Base-by-base conservation (phyloP, 1,139 yeast genomes). In the Kodamaea derodonti region DNA sequence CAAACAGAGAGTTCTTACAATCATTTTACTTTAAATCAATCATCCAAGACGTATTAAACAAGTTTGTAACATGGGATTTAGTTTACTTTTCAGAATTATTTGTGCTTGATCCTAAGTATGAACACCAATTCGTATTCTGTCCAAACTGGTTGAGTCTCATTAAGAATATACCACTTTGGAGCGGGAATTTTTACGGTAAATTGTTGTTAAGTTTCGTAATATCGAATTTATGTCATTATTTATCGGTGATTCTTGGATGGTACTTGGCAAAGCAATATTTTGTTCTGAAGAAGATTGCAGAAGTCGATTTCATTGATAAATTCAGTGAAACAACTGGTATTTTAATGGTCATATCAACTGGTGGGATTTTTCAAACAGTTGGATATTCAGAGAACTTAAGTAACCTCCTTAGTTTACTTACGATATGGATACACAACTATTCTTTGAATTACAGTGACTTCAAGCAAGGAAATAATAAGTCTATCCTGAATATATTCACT, bases 71-170 rank as follows among this genome's bases (percentile, higher is more conserved):
- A 5, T 90, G 97, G 97, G 98, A 92, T 56, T 72, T 82, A 2
- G 95, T 88, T 0, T 87, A 82, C 56, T 88, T 84, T 51, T 58
- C 75, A 17, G 77, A 80, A 32, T 52, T 80, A 31, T 77, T 84
- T 25, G 54, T 60, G 14, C 59, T 74, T 18, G 78, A 72, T 0
- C 60, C 72, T 20, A 54, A 57, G 24, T 88, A 69, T 56, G 97
- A 92, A 55, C 96, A 92, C 55, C 95, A 87, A 59, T 84, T 78
- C 72, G 97, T 95, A 7, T 92, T 87, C 55, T 81, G 95, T 27
- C 84, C 86, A 5, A 56, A 78, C 3, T 88, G 96, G 95, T 72
- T 84, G 64, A 51, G 73, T 29, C 38, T 78, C 3, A 58, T 86
- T 15, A 56, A 60, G 31, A 38, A 30, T 9, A 14, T 49, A 3